A percentile compares a stretch with the other conserved stretches of the same genome.
Conservation (phyloP, 2,329 filamentous ascomycete genomes). For the Verticillium dahliae region DNA sequence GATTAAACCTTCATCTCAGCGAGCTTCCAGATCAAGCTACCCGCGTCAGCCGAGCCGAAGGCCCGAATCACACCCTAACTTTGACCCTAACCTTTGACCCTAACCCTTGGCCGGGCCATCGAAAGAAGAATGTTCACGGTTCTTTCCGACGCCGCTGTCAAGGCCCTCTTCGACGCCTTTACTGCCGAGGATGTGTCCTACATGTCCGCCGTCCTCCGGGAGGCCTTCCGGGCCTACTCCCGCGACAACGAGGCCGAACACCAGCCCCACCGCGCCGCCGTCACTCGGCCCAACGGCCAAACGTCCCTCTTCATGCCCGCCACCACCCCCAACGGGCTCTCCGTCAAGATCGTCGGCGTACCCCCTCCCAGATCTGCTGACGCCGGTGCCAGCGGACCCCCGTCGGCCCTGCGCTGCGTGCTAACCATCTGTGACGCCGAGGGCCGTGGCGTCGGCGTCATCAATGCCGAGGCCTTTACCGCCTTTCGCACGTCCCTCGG, state of each 20-base stretch:
- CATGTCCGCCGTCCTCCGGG: constrained; percentile 51
- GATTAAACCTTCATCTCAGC: neutral
- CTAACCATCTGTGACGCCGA: constrained; percentile 10
- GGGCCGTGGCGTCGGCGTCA: constrained; percentile 51
- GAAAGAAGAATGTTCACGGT: constrained; percentile 38
- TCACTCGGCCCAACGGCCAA: constrained; percentile 54
- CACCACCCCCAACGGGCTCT: constrained; percentile 50
- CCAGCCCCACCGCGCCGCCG: constrained; percentile 54
- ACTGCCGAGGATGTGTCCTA: constrained; percentile 44
- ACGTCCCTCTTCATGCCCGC: constrained; percentile 64
- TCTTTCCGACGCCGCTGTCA: constrained; percentile 52
- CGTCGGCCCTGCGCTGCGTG: constrained; percentile 36
- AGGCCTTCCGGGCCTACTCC: constrained; percentile 59
- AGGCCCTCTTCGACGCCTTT: constrained; percentile 45
- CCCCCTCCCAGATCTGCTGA: constrained; percentile 11
- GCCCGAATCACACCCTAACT: neutral
- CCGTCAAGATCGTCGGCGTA: constrained; percentile 55
- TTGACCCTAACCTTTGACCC: neutral
- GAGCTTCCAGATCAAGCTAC: neutral
- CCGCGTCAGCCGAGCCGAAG: neutral
- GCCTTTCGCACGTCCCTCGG: constrained; percentile 75
- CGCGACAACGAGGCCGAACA: constrained; percentile 54
- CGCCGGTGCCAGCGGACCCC: constrained; percentile 4
- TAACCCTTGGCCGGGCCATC: constrained; percentile 30
- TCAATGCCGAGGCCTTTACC: constrained; percentile 69